Conservation (phyloP, 2,329 filamentous ascomycete species). For the Neophaeococcomyces mojaviensis region DNA sequence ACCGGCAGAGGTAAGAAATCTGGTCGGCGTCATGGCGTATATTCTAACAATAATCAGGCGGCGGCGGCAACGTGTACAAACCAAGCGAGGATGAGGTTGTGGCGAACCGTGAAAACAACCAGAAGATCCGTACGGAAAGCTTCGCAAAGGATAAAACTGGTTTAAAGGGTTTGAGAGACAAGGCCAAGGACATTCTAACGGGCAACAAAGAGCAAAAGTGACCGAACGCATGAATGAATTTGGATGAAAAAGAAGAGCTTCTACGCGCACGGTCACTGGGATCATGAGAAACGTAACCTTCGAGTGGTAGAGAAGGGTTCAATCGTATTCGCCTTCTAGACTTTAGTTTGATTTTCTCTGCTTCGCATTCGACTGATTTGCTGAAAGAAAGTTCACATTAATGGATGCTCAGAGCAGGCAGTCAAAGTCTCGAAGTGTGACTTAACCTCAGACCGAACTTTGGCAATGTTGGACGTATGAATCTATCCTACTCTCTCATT, state of each 20-base stretch:
- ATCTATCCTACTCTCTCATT: too few species aligned
- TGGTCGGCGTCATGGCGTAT: neutral
- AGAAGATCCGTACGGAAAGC: slow-evolving; percentile 23
- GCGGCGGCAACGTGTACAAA: slow-evolving; percentile 23
- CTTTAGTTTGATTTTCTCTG: too few species aligned
- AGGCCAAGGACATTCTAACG: slow-evolving; percentile 42
- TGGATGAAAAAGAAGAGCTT: neutral
- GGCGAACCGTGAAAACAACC: slow-evolving; percentile 27
- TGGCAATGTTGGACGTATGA: too few species aligned
- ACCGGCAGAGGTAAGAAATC: slow-evolving; percentile 35
- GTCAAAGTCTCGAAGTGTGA: too few species aligned
- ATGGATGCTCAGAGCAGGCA: too few species aligned
- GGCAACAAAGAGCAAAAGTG: neutral
- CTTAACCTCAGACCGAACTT: too few species aligned
- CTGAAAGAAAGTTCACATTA: too few species aligned
- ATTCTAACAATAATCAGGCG: slow-evolving; percentile 15
- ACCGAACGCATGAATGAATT: neutral
- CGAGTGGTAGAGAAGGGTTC: too few species aligned
- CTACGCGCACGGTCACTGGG: too few species aligned
- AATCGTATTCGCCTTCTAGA: too few species aligned
- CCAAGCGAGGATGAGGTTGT: slow-evolving; percentile 24
- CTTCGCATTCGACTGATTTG: too few species aligned
- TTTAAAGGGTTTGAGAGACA: slow-evolving; percentile 42
- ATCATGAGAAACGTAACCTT: too few species aligned
- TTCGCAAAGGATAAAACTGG: slow-evolving; percentile 22